Evolutionary conservation across 2,329 filamentous ascomycete species (phyloP), one percentile per base, ranked within the genome.

Genomic region (Diaporthe nobilis): DNA sequence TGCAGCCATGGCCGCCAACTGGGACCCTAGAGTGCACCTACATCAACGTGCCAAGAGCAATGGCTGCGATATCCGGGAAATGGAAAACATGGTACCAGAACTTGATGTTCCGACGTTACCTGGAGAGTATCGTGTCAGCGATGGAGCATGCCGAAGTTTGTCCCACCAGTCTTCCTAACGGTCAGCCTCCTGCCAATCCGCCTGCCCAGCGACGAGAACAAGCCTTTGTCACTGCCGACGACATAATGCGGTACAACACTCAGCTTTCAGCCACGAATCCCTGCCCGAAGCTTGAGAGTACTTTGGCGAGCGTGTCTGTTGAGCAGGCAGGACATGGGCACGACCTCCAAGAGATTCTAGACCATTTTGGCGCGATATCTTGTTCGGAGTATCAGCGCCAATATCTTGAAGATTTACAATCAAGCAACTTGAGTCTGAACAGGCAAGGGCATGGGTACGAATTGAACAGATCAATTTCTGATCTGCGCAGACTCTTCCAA

Each of bases 71-170:
- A 37, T 60, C 55, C 6, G 7, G n/a, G 22, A 74, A 51, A 9
- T 80, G 81, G 39, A 31, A 61, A n/a, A 71, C n/a, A 3, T 83
- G 81, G 80, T 80, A 77, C 61, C 73, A 81, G 28, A 83, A 83
- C 67, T 60, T 68, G 17, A 70, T 78, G 7, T 78, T 83, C 44
- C 37, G 71, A 25, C 5, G 73, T 4, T 83, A 83, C 71, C 73
- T 84, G 12, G 15, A 63, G 15, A 28, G 71, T 25, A 72, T 81
- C 28, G 68, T 17, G 39, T 28, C 51, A 10, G 22, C 42, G 20
- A 58, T 71, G 13, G 13, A 42, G 10, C 15, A 49, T 20, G 20
- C 47, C 47, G 47, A 22, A n/a, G 47, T 49, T 0, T 22, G 22
- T 49, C 47, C 47, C 47, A 10, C 22, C 47, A 49, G 22, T n/a